Conservation (phyloP, 257 asterid genomes). For the Solanum pennellii region DNA sequence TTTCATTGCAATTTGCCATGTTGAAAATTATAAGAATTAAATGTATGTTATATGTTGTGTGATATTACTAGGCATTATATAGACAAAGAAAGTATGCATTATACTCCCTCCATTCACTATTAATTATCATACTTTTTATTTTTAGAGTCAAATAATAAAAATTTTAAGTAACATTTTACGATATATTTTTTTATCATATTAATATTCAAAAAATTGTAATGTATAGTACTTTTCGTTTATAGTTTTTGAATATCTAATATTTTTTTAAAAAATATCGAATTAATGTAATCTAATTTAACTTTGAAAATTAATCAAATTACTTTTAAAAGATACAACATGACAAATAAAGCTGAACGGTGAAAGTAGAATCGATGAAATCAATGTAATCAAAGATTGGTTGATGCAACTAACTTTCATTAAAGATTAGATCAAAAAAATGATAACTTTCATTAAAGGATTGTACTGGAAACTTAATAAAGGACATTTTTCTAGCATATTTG, state of each 20-base stretch:
- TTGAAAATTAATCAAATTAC: no score
- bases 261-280: no score
- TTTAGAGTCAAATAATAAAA: no score
- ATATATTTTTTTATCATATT: no score
- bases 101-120: neutral
- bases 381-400: neutral
- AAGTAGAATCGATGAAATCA: neutral
- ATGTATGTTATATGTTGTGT: neutral
- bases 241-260: no score
- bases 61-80: neutral
- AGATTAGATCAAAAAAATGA: no score
- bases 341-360: accelerated
- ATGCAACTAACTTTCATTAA: neutral
- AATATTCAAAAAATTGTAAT: no score
- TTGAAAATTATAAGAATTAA: neutral
- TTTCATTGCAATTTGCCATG: constrained; percentile 5
- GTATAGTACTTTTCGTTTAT: no score
- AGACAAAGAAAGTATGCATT: neutral
- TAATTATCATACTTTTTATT: no score
- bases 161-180: no score
- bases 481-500: neutral
- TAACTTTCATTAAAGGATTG: neutral
- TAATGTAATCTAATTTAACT: no score
- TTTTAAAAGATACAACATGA: no score
- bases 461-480: neutral